Base-by-base conservation (phyloP, 148 eudicot species). In the Oxyria digyna region DNA sequence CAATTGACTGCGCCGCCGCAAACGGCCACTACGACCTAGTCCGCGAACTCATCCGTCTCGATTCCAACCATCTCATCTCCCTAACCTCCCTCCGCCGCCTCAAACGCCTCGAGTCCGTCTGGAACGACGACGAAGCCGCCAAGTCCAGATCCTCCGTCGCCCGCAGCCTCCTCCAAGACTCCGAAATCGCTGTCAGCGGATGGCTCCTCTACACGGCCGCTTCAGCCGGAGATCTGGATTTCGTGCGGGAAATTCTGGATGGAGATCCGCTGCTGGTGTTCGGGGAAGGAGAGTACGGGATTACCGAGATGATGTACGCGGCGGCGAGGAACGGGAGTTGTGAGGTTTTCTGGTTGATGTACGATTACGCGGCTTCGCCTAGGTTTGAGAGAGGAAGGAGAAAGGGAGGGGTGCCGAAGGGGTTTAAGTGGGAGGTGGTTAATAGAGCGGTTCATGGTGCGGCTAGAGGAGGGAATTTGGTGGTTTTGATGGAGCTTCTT, bases 221-320 rank as follows among this genome's bases (percentile, higher is more conserved):
- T 23, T 94, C 93, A 12, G 93, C 99, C 46, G 99, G 99, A 0
- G 93, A 94, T 73, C 67, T 87, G 80, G 66, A 67, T 66, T 94
- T 94, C 68, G 91, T 94, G 11, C 52, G 69, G 59, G 74, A 82
- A 42, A 66, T 94, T 75, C 70, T 93, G n/a, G 67, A 71, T 6
- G 83, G 69, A 68, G 81, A 91, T 81, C 97, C 99, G 43, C 79
- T 88, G 66, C 80, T 94, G 43, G 99, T 91, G 10, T 94, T 91
- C 69, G 99, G 99, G 0, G 99, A 94, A 78, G 99, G 97, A 26
- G 99, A 94, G 48, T 94, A 85, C 81, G 99, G 97, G 5, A 81
- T 94, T 12, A 94, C 96, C 55, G 99, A 94, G 72, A 79, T 94
- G 26, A 52, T 94, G 0, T 94, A 94, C 71, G 99, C 99, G 37